Percentiles rank a stretch among this genome's conserved stretches.
Conservation (phyloP, 1,284 basidiomycete species). For the Fomitopsis pinicola region DNA sequence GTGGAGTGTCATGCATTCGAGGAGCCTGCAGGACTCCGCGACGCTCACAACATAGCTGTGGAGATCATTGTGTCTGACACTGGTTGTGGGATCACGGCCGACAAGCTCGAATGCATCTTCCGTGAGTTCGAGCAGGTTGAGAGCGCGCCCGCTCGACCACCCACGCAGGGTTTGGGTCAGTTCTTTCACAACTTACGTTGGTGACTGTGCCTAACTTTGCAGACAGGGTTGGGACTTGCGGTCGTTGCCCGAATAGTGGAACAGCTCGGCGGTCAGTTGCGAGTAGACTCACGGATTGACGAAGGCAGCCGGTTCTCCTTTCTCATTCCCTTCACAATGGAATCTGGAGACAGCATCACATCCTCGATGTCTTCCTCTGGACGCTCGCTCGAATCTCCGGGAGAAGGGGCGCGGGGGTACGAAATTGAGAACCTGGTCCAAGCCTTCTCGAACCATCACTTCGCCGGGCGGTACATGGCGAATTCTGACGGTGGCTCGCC, state of each 20-base stretch:
- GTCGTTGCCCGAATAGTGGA: constrained; percentile 83
- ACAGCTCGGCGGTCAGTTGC: constrained; percentile 76
- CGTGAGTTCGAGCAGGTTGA: constrained; percentile 86
- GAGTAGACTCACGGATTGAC: constrained; percentile 70
- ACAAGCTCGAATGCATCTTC: constrained; percentile 80
- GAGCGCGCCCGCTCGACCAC: constrained; percentile 37
- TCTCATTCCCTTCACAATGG: constrained; percentile 55
- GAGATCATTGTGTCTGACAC: constrained; percentile 79
- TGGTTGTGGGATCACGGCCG: constrained; percentile 71
- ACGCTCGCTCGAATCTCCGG: constrained; percentile 11
- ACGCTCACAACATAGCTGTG: constrained; percentile 48
- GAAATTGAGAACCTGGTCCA: constrained; percentile 70
- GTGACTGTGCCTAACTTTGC: neutral
- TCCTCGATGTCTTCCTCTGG: constrained; percentile 2
- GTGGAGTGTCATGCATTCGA: constrained; percentile 56
- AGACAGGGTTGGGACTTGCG: constrained; percentile 70
- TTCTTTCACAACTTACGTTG: neutral
- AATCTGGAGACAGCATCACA: constrained; percentile 13
- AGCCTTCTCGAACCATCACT: constrained; percentile 46
- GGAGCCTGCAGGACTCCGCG: constrained; percentile 49
- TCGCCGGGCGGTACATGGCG: constrained; percentile 21
- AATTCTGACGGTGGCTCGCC: neutral
- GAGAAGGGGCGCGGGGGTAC: constrained; percentile 18
- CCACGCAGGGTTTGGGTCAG: constrained; percentile 49
- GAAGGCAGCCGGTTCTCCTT: constrained; percentile 76